Conservation (phyloP, 176 grass and related monocot genomes). For the Miscanthus lutarioriparius region DNA sequence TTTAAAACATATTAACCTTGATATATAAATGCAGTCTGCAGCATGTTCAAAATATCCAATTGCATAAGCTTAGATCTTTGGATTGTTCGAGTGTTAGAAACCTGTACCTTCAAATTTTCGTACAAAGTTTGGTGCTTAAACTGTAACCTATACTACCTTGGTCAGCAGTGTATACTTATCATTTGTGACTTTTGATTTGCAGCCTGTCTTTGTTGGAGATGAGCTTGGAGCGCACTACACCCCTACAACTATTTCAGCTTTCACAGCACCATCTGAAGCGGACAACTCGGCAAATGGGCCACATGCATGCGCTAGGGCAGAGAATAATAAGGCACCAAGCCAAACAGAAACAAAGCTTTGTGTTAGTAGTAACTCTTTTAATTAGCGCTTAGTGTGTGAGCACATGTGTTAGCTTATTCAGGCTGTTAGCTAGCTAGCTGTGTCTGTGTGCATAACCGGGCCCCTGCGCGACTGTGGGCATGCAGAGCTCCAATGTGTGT, state of each 20-base stretch:
- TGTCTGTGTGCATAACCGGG: not conserved
- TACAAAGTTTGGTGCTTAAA: not conserved
- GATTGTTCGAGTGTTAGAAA: not conserved
- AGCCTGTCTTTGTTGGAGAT: constrained; percentile 81
- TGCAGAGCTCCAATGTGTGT: no score
- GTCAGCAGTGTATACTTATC: constrained; percentile 2
- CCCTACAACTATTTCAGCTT: not conserved
- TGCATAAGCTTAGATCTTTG: not conserved
- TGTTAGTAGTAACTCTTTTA: not conserved
- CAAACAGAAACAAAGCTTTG: constrained; percentile 10
- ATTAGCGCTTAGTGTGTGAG: not conserved
- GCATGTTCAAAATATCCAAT: not conserved
- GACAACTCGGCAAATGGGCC: not conserved
- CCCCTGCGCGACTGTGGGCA: not conserved
- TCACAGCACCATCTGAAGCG: not conserved
- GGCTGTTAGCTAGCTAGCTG: not conserved
- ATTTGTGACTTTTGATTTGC: constrained; percentile 26
- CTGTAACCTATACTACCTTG: not conserved
- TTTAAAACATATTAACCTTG: not conserved
- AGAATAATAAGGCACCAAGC: not conserved
- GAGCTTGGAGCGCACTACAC: constrained; percentile 29
- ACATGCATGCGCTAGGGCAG: not conserved
- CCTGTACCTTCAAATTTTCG: not conserved
- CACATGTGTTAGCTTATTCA: not conserved
- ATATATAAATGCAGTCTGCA: not conserved